phyloP scores from a whole-genome alignment of 371 early-diverging fungal genomes.

The Mucor plumbeus region DNA sequence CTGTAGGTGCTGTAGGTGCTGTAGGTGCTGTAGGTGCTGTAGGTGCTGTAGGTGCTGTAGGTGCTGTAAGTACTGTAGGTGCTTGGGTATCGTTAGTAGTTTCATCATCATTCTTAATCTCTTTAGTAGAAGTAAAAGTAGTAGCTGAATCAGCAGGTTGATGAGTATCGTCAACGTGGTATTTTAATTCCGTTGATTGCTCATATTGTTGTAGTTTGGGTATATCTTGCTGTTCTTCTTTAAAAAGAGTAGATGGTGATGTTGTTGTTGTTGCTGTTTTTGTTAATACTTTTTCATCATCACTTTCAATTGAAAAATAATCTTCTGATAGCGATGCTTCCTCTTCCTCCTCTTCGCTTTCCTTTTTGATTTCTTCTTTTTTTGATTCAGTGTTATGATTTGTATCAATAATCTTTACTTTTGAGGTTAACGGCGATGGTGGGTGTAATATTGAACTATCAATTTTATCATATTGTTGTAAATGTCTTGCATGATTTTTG shows the following conservation, averaged over 20 bases:
- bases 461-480: slow-evolving; percentile 56
- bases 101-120: not conserved
- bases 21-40: not conserved
- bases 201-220: not conserved
- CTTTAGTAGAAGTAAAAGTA: not conserved
- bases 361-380: not conserved
- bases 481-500: slow-evolving; percentile 72
- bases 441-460: not conserved
- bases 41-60: not conserved
- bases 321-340: slow-evolving; percentile 15
- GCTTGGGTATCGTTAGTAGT: not conserved
- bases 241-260: not conserved
- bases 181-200: not conserved
- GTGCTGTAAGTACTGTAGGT: not conserved
- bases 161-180: not conserved
- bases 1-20: not conserved
- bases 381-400: too few relatives aligned
- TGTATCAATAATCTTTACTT: too few relatives aligned
- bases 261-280: too few relatives aligned
- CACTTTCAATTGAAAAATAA: slow-evolving; percentile 15
- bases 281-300: not conserved
- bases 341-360: slow-evolving; percentile 4
- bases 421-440: not conserved
- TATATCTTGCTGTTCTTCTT: slow-evolving; percentile 1
- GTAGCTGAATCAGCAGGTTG: not conserved